phyloP scores from a whole-genome alignment of 1,284 basidiomycete genomes.

The Cryptococcus amylolentus region DNA sequence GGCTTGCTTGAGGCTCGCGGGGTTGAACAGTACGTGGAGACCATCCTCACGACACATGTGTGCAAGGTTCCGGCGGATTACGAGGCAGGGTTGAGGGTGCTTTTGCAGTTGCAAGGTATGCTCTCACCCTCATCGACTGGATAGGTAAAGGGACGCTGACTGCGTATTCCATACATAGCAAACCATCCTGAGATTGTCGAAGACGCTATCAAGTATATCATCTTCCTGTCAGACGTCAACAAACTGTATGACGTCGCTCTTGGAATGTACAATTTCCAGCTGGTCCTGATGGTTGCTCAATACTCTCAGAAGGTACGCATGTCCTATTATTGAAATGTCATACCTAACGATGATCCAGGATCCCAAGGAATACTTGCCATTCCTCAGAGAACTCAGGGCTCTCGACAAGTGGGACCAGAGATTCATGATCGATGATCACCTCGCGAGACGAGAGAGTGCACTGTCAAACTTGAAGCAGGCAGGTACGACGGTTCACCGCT shows the following conservation, averaged over 20 bases:
- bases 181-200: slow-evolving; percentile 74
- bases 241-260: slow-evolving; percentile 88
- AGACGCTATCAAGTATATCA: slow-evolving; percentile 96
- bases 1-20: slow-evolving; percentile 67
- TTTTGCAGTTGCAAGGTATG: slow-evolving; percentile 73
- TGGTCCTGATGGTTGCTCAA: slow-evolving; percentile 94
- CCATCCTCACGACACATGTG: slow-evolving; percentile 87
- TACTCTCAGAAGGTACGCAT: slow-evolving; percentile 81
- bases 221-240: slow-evolving; percentile 94
- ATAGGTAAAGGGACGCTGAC: too few relatives aligned
- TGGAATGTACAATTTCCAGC: slow-evolving; percentile 97
- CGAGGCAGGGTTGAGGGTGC: slow-evolving; percentile 72
- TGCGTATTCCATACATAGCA: slow-evolving; percentile 51
- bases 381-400: slow-evolving; percentile 81
- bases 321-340: not conserved
- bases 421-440: slow-evolving; percentile 90
- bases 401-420: slow-evolving; percentile 78
- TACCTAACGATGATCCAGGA: slow-evolving; percentile 58
- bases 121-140: not conserved
- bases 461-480: slow-evolving; percentile 70
- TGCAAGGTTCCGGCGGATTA: slow-evolving; percentile 89
- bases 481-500: slow-evolving; percentile 53
- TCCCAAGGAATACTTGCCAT: slow-evolving; percentile 95
- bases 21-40: slow-evolving; percentile 77
- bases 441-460: slow-evolving; percentile 72